phyloP scores from a whole-genome alignment of 768 basidiomycete species.

The Pisolithus marmoratus region DNA sequence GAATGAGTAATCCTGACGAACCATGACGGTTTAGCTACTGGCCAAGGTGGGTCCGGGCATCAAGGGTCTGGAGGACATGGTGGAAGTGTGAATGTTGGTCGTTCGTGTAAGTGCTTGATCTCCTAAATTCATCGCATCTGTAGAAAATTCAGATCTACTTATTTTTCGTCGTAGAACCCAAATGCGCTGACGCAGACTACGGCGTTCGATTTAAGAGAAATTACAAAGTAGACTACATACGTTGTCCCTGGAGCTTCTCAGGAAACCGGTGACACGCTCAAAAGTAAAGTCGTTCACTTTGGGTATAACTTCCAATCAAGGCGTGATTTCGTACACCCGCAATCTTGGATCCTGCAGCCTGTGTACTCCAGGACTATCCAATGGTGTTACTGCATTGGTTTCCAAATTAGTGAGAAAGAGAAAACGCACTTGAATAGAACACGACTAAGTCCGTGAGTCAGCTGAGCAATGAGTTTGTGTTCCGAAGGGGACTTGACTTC shows the following conservation, averaged over 20 bases:
- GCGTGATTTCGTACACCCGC: constrained; percentile 78
- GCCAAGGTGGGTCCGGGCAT: too few species aligned
- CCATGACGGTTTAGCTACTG: too few species aligned
- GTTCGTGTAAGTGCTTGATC: too few species aligned
- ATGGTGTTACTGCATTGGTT: not conserved
- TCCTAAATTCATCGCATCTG: too few species aligned
- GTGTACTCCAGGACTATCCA: constrained; percentile 74
- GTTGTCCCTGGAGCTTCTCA: constrained; percentile 72
- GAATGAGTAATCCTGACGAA: too few species aligned
- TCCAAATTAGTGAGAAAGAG: not conserved
- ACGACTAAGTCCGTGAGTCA: constrained; percentile 62
- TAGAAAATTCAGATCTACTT: too few species aligned
- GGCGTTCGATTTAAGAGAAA: not conserved
- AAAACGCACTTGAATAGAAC: constrained; percentile 68
- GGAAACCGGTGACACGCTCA: constrained; percentile 65
- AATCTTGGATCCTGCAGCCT: constrained; percentile 86
- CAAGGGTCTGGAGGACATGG: too few species aligned
- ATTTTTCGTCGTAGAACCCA: too few species aligned
- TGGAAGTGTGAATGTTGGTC: too few species aligned
- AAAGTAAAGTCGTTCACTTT: constrained; percentile 81
- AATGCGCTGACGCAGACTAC: too few species aligned
- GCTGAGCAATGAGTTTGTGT: constrained; percentile 52
- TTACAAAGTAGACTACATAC: constrained; percentile 31
- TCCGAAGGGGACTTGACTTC: constrained; percentile 39
- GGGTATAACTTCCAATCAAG: constrained; percentile 68